Evolutionary conservation across 495 filamentous ascomycete species (phyloP).

Genomic region (Trichoderma orchidacearum): DNA sequence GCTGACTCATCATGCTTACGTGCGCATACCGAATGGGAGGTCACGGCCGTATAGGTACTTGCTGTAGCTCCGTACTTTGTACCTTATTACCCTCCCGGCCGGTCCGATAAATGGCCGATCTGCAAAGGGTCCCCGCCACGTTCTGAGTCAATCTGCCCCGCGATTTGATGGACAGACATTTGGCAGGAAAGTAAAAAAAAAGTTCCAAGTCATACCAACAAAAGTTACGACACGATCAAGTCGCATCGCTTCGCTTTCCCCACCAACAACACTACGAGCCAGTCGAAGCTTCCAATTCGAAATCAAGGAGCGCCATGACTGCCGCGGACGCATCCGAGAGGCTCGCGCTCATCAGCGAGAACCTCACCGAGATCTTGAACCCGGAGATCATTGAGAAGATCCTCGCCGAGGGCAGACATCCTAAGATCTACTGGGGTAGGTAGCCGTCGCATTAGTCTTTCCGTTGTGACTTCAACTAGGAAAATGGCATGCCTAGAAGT

Average conservation of each 20-base stretch:
- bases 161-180: not conserved
- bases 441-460: not conserved
- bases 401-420: conserved; percentile 55
- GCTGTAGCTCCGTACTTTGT: no score
- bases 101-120: not conserved
- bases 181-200: not conserved
- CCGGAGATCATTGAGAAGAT: conserved; percentile 70
- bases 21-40: no score
- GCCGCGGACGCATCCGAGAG: conserved; percentile 10
- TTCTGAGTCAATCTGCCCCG: not conserved
- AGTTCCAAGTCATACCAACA: not conserved
- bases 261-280: not conserved
- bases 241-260: not conserved
- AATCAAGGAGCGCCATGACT: not conserved
- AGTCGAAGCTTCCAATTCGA: not conserved
- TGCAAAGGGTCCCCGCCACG: not conserved
- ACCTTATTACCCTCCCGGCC: not conserved
- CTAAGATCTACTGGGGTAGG: conserved; percentile 76
- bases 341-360: conserved; percentile 62
- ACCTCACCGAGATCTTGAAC: conserved; percentile 75
- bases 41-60: no score
- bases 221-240: no score
- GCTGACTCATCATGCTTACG: not conserved
- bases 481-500: no score
- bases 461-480: not conserved